phyloP scores from a whole-genome alignment of 805 yeast genomes.

The Cyberlindnera saturnus region DNA sequence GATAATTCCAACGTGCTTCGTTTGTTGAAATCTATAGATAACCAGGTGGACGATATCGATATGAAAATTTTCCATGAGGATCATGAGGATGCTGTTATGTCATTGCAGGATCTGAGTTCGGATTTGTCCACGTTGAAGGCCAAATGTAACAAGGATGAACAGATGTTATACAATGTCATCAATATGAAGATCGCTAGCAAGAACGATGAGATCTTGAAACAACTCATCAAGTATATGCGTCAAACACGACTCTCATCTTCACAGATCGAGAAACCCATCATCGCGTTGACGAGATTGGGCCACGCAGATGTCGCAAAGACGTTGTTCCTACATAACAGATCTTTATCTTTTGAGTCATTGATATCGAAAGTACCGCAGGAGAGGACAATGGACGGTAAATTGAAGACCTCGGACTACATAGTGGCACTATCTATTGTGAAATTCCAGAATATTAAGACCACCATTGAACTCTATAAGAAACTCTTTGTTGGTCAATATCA shows the following conservation, averaged over 20 bases:
- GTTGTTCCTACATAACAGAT: slow-evolving; percentile 41
- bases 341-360: slow-evolving; percentile 39
- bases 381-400: slow-evolving; percentile 46
- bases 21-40: slow-evolving; percentile 50
- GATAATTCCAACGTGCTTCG: slow-evolving; percentile 39
- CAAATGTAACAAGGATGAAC: slow-evolving; percentile 23
- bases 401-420: slow-evolving; percentile 38
- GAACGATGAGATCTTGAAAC: slow-evolving; percentile 26
- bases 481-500: slow-evolving; percentile 38
- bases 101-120: slow-evolving; percentile 28
- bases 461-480: slow-evolving; percentile 47
- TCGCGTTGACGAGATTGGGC: slow-evolving; percentile 34
- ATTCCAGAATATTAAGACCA: slow-evolving; percentile 53
- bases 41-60: slow-evolving; percentile 63
- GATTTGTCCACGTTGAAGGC: slow-evolving; percentile 14
- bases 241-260: slow-evolving; percentile 23
- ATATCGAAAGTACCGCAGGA: slow-evolving; percentile 37
- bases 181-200: slow-evolving; percentile 27
- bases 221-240: slow-evolving; percentile 29
- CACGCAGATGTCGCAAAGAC: slow-evolving; percentile 43
- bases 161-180: slow-evolving; percentile 27
- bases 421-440: slow-evolving; percentile 57
- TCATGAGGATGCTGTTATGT: slow-evolving; percentile 38
- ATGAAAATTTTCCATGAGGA: slow-evolving; percentile 56
- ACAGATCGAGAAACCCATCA: slow-evolving; percentile 22